These are phyloP conservation scores for Aspergillus pseudoterreus DNA, from an alignment of 2,329 filamentous ascomycete genomes.

Conservation along the genomic window DNA sequence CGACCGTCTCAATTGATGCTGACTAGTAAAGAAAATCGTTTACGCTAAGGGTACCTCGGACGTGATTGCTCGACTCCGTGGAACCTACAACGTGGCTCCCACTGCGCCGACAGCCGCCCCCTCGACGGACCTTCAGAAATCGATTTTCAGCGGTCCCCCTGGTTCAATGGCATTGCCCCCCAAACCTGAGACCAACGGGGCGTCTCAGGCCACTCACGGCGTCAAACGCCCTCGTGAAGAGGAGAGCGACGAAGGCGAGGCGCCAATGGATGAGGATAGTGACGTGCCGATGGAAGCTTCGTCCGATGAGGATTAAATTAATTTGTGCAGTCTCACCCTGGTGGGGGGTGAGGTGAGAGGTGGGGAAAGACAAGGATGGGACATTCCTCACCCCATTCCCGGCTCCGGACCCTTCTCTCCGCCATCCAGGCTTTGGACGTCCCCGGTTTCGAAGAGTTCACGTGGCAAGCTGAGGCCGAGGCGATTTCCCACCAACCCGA, in stretches of 20 bases:
- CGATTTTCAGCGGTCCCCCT: conserved; percentile 67
- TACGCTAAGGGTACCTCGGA: conserved; percentile 90
- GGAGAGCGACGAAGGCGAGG: conserved; percentile 51
- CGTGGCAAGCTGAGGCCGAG: conserved; percentile 76
- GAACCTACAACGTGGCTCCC: conserved; percentile 68
- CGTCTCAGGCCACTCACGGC: conserved; percentile 51
- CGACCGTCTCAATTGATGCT: conserved; percentile 1
- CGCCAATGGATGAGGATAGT: conserved; percentile 63
- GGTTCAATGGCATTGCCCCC: conserved; percentile 42
- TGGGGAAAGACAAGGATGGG: conserved; percentile 11
- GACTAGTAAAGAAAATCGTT: conserved; percentile 66
- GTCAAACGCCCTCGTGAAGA: conserved; percentile 69
- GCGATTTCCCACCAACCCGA: conserved; percentile 78
- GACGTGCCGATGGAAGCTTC: conserved; percentile 68
- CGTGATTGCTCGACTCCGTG: conserved; percentile 84
- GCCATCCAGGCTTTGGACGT: conserved; percentile 18
- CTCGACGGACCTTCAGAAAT: conserved; percentile 72
- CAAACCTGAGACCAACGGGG: conserved; percentile 46
- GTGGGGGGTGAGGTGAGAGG: conserved; percentile 3
- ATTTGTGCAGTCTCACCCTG: neutral
- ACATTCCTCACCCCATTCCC: conserved; percentile 11
- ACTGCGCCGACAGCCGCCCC: conserved; percentile 53
- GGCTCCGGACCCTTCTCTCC: conserved; percentile 13
- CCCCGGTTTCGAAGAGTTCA: conserved; percentile 49
- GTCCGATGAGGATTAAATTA: conserved; percentile 65